phyloP scores from a whole-genome alignment of 495 filamentous ascomycete species.

The Aspergillus coremiiformis region DNA sequence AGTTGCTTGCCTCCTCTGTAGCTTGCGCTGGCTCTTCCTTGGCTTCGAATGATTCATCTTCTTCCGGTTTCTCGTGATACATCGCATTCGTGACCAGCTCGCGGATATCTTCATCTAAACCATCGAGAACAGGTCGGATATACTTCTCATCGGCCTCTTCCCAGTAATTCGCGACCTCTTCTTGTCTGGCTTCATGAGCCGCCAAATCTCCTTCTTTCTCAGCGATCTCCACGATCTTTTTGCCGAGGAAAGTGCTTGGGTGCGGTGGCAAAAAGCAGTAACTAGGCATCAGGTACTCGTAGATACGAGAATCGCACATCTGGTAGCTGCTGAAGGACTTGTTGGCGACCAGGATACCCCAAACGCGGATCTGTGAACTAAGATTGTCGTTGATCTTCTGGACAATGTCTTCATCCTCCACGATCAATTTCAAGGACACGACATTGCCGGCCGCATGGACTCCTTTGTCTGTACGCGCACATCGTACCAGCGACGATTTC shows the following conservation, averaged over 20 bases:
- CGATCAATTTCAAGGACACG: constrained; percentile 89
- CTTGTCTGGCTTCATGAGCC: constrained; percentile 57
- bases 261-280: constrained; percentile 89
- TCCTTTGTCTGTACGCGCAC: constrained; percentile 93
- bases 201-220: constrained; percentile 64
- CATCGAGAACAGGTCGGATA: constrained; percentile 64
- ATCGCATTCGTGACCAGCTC: constrained; percentile 35
- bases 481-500: constrained; percentile 89
- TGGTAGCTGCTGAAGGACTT: constrained; percentile 88
- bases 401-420: constrained; percentile 81
- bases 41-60: constrained; percentile 4
- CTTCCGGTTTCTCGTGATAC: constrained; percentile 20
- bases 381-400: constrained; percentile 83
- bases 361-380: constrained; percentile 81
- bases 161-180: constrained; percentile 77
- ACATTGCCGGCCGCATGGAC: constrained; percentile 97
- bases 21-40: constrained; percentile 9
- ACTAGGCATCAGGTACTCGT: constrained; percentile 92
- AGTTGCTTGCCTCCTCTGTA: neutral
- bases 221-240: constrained; percentile 64
- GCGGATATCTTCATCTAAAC: constrained; percentile 41
- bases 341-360: constrained; percentile 80
- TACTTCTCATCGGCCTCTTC: constrained; percentile 64
- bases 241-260: constrained; percentile 74
- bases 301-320: constrained; percentile 85